phyloP scores from a whole-genome alignment of 441 rosid species.

The Codiaeum variegatum region DNA sequence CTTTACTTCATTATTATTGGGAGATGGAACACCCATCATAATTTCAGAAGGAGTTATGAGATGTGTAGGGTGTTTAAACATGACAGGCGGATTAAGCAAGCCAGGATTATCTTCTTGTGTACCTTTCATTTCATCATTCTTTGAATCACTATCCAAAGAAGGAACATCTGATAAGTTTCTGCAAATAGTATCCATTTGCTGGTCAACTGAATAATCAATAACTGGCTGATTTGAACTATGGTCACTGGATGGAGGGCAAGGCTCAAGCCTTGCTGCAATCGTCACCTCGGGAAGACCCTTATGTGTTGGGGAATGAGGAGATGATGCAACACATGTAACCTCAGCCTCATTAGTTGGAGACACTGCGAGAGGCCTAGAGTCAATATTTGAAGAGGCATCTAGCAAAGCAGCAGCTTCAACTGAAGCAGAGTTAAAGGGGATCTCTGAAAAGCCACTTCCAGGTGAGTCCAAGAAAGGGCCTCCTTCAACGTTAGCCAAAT shows the following conservation, averaged over 20 bases:
- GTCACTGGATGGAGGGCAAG: slow-evolving; percentile 31
- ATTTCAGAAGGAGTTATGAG: slow-evolving; percentile 79
- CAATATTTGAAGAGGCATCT: slow-evolving; percentile 34
- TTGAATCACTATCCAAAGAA: slow-evolving; percentile 38
- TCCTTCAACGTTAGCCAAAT: slow-evolving; percentile 37
- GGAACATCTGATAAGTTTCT: slow-evolving; percentile 36
- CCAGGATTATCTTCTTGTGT: slow-evolving; percentile 40
- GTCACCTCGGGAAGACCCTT: slow-evolving; percentile 35
- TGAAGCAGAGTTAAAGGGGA: slow-evolving; percentile 36
- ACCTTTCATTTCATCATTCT: slow-evolving; percentile 42
- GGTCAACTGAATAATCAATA: slow-evolving; percentile 46
- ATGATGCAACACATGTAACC: slow-evolving; percentile 36
- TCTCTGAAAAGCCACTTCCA: slow-evolving; percentile 37
- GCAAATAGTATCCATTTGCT: slow-evolving; percentile 39
- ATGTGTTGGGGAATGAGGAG: slow-evolving; percentile 53
- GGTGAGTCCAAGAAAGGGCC: slow-evolving; percentile 29
- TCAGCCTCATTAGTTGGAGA: slow-evolving; percentile 43
- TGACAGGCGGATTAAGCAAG: slow-evolving; percentile 36
- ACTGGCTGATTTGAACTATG: slow-evolving; percentile 36
- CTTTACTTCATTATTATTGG: slow-evolving; percentile 45
- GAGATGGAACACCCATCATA: slow-evolving; percentile 50
- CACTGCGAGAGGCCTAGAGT: slow-evolving; percentile 36
- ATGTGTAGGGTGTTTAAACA: slow-evolving; percentile 72
- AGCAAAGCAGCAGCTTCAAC: slow-evolving; percentile 29
- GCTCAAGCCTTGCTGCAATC: slow-evolving; percentile 38